phyloP scores from a whole-genome alignment of 2,329 filamentous ascomycete genomes.

The Penicillium italicum region DNA sequence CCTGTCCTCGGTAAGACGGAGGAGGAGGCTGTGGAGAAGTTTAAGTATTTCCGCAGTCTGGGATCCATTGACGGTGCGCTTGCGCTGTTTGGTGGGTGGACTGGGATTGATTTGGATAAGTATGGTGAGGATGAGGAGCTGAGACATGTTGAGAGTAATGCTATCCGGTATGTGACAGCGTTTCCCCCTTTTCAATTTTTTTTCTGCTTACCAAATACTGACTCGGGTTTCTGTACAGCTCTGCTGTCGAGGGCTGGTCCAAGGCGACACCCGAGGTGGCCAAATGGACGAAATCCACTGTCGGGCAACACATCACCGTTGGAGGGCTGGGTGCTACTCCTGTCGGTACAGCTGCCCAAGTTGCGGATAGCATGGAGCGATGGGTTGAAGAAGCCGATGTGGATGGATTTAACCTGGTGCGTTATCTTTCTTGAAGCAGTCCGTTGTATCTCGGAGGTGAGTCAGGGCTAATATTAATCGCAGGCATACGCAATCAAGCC shows the following conservation, averaged over 20 bases:
- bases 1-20: conserved; percentile 63
- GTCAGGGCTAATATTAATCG: neutral
- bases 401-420: conserved; percentile 70
- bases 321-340: conserved; percentile 64
- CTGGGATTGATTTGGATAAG: conserved; percentile 60
- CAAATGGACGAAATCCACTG: conserved; percentile 70
- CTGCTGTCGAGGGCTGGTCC: conserved; percentile 50
- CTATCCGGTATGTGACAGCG: conserved; percentile 46
- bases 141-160: conserved; percentile 59
- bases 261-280: conserved; percentile 56
- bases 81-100: conserved; percentile 71
- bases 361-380: conserved; percentile 64
- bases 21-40: conserved; percentile 63
- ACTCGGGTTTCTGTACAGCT: conserved; percentile 31
- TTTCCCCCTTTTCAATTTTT: conserved; percentile 2
- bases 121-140: conserved; percentile 64
- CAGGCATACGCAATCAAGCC: conserved; percentile 65
- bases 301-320: conserved; percentile 65
- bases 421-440: conserved; percentile 17
- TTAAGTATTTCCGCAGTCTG: conserved; percentile 58
- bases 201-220: conserved; percentile 11
- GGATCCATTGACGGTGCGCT: conserved; percentile 64
- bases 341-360: conserved; percentile 61
- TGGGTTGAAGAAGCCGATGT: conserved; percentile 68
- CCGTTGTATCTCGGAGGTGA: neutral